phyloP scores from a whole-genome alignment of 176 grass and related monocot species.

The Cocos nucifera region DNA sequence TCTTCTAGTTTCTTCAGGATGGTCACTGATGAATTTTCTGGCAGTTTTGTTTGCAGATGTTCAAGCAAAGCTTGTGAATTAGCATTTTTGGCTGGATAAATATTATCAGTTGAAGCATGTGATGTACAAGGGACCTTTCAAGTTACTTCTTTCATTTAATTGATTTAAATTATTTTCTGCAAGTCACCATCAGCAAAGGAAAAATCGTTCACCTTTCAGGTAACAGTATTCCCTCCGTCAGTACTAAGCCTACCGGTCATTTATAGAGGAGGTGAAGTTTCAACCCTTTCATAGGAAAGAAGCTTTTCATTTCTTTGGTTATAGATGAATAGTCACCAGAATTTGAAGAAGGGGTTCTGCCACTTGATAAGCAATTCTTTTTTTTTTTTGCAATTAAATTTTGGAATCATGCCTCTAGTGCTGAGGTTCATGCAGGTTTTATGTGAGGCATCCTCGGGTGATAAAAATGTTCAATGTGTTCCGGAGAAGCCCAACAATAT shows the following conservation, averaged over 20 bases:
- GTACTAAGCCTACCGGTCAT: background rate
- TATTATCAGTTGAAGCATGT: slow-evolving; percentile 8
- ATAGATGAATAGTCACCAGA: slow-evolving; percentile 1
- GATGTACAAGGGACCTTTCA: slow-evolving; percentile 36
- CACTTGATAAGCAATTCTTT: slow-evolving; percentile 4
- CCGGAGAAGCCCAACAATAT: too few relatives aligned
- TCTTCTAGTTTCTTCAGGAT: too few relatives aligned
- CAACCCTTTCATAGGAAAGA: background rate
- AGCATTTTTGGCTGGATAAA: slow-evolving; percentile 23
- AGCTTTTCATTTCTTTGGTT: slow-evolving; percentile 1
- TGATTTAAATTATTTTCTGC: slow-evolving; percentile 32
- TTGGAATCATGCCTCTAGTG: slow-evolving; percentile 36
- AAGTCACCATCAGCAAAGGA: slow-evolving; percentile 19
- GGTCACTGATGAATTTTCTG: too few relatives aligned
- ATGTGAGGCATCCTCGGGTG: slow-evolving; percentile 48
- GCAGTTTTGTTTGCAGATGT: slow-evolving; percentile 31
- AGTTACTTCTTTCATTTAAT: slow-evolving; percentile 42
- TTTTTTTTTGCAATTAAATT: slow-evolving; percentile 36
- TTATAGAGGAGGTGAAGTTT: slow-evolving; percentile 7
- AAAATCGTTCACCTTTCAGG: slow-evolving; percentile 3
- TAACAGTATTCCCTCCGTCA: background rate
- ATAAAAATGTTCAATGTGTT: slow-evolving; percentile 16
- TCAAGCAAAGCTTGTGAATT: slow-evolving; percentile 47
- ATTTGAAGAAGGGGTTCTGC: slow-evolving; percentile 16
- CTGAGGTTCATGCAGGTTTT: slow-evolving; percentile 46